Evolutionary conservation across 805 yeast genomes (phyloP).

Genomic region (Candida berthetii): DNA sequence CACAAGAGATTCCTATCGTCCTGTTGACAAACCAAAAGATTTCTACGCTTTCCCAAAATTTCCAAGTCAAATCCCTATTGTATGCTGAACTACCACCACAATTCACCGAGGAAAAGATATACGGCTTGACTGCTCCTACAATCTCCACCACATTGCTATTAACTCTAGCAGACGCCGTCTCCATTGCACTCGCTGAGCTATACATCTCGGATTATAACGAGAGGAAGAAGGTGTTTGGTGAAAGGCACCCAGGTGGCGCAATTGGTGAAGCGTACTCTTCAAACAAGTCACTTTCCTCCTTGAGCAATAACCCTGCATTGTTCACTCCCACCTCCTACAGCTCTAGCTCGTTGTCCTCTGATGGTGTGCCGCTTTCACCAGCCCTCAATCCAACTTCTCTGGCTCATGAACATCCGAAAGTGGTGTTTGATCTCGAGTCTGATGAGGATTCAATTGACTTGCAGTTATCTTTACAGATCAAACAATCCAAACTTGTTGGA

Average conservation of each 20-base stretch:
- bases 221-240: conserved; percentile 54
- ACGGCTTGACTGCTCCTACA: conserved; percentile 86
- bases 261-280: conserved; percentile 51
- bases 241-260: conserved; percentile 88
- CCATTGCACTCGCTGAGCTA: conserved; percentile 67
- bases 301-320: conserved; percentile 17
- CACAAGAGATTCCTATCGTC: conserved; percentile 45
- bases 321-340: conserved; percentile 6
- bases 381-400: conserved; percentile 5
- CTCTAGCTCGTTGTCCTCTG: neutral
- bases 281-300: conserved; percentile 11
- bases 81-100: conserved; percentile 56
- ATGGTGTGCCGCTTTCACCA: neutral
- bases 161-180: conserved; percentile 72
- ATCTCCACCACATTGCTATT: conserved; percentile 74
- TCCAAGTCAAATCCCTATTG: conserved; percentile 45
- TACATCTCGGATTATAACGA: conserved; percentile 48
- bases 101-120: conserved; percentile 49
- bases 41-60: conserved; percentile 47
- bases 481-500: conserved; percentile 18
- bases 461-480: conserved; percentile 16
- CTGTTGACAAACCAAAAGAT: conserved; percentile 56
- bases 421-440: neutral
- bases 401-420: neutral
- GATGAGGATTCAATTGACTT: conserved; percentile 7